phyloP scores from a whole-genome alignment of 1,284 basidiomycete genomes.

The Takashimella koratensis region DNA sequence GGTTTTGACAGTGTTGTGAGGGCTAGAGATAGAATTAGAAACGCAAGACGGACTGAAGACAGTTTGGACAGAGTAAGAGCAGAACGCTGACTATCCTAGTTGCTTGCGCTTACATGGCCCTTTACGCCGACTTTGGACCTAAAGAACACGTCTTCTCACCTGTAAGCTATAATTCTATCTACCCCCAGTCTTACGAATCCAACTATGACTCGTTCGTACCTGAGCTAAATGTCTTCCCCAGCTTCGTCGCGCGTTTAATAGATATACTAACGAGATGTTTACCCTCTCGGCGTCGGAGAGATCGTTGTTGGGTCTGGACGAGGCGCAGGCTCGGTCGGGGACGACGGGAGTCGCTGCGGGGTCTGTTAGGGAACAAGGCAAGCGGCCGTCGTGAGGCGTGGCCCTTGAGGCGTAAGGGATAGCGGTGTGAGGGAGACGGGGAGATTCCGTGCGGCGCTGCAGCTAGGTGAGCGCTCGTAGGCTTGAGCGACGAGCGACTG shows the following conservation, averaged over 20 bases:
- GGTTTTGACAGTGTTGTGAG: not conserved
- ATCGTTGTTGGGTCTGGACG: slow-evolving; percentile 20
- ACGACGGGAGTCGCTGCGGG: too few relatives aligned
- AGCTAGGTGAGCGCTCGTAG: too few relatives aligned
- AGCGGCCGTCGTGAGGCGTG: too few relatives aligned
- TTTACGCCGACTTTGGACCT: slow-evolving; percentile 43
- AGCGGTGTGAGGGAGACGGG: too few relatives aligned
- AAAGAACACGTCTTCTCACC: slow-evolving; percentile 47
- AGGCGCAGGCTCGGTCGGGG: too few relatives aligned
- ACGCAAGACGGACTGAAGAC: not conserved
- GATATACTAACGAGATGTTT: slow-evolving; percentile 22
- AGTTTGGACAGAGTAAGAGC: not conserved
- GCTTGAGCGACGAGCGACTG: too few relatives aligned
- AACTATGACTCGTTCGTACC: too few relatives aligned
- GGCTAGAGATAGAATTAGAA: not conserved
- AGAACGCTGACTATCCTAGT: slow-evolving; percentile 17
- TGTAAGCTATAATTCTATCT: slow-evolving; percentile 33
- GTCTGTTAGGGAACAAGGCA: too few relatives aligned
- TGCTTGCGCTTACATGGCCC: slow-evolving; percentile 39
- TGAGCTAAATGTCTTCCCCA: too few relatives aligned
- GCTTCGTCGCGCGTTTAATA: slow-evolving; percentile 28
- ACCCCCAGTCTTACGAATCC: too few relatives aligned
- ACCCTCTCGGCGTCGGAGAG: slow-evolving; percentile 31
- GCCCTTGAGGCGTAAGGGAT: too few relatives aligned
- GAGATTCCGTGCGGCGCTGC: too few relatives aligned